Conservation (phyloP, 2,329 filamentous ascomycete genomes). For the Elsinoe ampelina region DNA sequence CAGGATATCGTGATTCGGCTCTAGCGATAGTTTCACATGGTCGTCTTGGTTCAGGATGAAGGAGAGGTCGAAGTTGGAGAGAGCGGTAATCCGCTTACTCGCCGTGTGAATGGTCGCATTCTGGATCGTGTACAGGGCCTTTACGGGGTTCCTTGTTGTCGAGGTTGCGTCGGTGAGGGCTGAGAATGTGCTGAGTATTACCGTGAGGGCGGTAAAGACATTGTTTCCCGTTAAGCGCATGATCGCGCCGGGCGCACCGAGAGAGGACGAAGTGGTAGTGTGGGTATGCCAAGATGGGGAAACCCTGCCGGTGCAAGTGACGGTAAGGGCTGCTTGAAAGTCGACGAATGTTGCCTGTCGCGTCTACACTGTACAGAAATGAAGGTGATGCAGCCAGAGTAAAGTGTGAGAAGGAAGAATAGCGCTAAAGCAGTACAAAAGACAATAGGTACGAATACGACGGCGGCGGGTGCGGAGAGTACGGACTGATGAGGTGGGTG, state of each 20-base stretch:
- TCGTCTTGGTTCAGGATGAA: conserved; percentile 62
- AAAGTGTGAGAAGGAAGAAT: neutral
- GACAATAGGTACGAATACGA: neutral
- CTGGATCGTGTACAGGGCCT: conserved; percentile 62
- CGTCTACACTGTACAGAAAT: neutral
- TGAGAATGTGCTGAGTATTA: conserved; percentile 16
- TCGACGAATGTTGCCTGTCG: neutral
- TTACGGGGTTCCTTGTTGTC: conserved; percentile 64
- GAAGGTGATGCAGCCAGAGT: neutral
- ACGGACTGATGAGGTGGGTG: neutral
- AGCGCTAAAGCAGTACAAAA: neutral
- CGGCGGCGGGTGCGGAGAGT: neutral
- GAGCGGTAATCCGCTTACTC: conserved; percentile 66
- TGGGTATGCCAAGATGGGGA: neutral
- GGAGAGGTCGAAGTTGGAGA: conserved; percentile 74
- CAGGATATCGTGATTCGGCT: conserved; percentile 87
- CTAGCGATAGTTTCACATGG: conserved; percentile 66
- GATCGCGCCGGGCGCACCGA: conserved; percentile 12
- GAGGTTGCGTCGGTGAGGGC: conserved; percentile 39
- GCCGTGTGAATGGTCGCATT: conserved; percentile 69
- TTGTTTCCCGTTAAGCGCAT: conserved; percentile 16
- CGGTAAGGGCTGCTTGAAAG: neutral
- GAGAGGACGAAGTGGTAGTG: neutral
- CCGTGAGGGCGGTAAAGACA: conserved; percentile 17
- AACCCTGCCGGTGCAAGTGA: neutral